Evolutionary conservation across 2,329 filamentous ascomycete species (phyloP).

Genomic region (Talaromyces amestolkiae): DNA sequence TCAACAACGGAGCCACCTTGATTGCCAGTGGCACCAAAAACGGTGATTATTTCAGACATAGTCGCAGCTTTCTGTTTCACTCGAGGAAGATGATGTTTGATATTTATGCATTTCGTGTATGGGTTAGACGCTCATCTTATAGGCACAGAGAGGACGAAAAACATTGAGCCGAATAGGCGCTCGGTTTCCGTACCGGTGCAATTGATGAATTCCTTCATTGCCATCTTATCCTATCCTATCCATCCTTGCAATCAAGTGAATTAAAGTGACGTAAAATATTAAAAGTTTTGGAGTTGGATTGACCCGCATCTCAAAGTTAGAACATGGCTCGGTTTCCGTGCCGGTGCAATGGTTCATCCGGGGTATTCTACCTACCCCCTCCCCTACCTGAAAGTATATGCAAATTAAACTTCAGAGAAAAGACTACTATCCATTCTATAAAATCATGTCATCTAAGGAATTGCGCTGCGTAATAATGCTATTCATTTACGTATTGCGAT

Average conservation of each 20-base stretch:
- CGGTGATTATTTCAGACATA: slow-evolving; percentile 42
- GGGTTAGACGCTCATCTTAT: not conserved
- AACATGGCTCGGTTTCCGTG: slow-evolving; percentile 1
- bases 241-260: not conserved
- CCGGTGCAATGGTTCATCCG: slow-evolving; percentile 9
- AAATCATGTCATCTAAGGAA: not conserved
- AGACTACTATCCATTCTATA: not conserved
- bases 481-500: not conserved
- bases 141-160: not conserved
- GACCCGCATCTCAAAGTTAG: not conserved
- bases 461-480: not conserved
- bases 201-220: not conserved
- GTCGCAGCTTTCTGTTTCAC: not conserved
- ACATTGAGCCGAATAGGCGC: not conserved
- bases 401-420: not conserved
- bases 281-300: not conserved
- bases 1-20: slow-evolving; percentile 59
- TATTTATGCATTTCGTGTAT: not conserved
- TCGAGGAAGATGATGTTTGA: not conserved
- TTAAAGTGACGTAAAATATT: not conserved
- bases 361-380: not conserved
- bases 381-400: not conserved
- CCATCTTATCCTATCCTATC: not conserved
- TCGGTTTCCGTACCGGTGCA: not conserved
- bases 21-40: slow-evolving; percentile 60